Evolutionary conservation across 768 basidiomycete genomes (phyloP).

Genomic region (Calocybe indica): DNA sequence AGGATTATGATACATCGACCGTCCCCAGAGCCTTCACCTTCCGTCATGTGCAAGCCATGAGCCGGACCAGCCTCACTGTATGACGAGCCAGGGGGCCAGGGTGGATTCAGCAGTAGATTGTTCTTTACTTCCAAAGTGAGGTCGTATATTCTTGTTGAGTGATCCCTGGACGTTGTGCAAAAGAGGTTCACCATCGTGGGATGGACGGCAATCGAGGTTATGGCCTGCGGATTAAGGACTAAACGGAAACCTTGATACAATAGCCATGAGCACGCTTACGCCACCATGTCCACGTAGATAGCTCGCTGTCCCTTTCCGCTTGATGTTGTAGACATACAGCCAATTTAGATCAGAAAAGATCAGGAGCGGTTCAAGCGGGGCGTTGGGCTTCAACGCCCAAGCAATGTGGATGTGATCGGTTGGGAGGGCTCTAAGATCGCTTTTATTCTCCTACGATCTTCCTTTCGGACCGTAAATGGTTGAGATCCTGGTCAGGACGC

Average conservation of each 20-base stretch:
- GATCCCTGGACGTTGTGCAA: conserved; percentile 70
- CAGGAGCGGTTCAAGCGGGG: conserved; percentile 51
- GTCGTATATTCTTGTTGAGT: conserved; percentile 66
- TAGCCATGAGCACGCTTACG: conserved; percentile 34
- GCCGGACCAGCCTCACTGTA: conserved; percentile 61
- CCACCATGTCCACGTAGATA: conserved; percentile 67
- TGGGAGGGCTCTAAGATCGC: conserved; percentile 10
- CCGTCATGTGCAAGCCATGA: conserved; percentile 58
- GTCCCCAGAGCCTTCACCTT: conserved; percentile 54
- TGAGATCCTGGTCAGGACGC: conserved; percentile 6
- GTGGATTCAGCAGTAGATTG: conserved; percentile 35
- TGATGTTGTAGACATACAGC: conserved; percentile 50
- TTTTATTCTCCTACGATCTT: conserved; percentile 3
- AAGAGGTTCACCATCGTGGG: conserved; percentile 52
- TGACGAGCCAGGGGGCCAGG: conserved; percentile 44
- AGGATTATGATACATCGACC: conserved; percentile 63
- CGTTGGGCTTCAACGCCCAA: conserved; percentile 47
- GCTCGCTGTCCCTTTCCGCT: conserved; percentile 32
- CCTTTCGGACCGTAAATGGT: neutral
- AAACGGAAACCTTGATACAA: neutral
- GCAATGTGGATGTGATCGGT: conserved; percentile 39
- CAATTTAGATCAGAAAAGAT: conserved; percentile 49
- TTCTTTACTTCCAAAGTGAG: conserved; percentile 15
- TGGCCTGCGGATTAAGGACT: conserved; percentile 31
- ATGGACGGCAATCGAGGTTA: conserved; percentile 66